Evolutionary conservation across 441 rosid genomes (phyloP).

Genomic region (Pelargonium cotyledonis): DNA sequence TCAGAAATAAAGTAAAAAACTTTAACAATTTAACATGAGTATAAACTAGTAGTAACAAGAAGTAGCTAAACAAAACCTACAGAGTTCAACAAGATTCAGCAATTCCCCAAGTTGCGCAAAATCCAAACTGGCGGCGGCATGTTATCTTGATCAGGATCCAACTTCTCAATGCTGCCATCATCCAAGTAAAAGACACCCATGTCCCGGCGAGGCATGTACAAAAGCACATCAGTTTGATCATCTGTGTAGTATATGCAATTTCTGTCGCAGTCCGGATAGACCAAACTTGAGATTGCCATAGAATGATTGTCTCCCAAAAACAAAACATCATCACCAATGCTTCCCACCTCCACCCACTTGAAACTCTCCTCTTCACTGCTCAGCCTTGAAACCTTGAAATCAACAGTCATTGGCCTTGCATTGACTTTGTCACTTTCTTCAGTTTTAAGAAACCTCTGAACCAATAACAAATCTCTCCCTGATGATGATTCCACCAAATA

Average conservation of each 20-base stretch:
- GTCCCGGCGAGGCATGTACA: not conserved
- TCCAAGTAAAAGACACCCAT: slow-evolving; percentile 2
- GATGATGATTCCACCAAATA: not conserved
- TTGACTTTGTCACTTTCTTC: not conserved
- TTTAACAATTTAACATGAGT: not conserved
- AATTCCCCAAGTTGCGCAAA: not conserved
- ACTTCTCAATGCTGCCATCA: slow-evolving; percentile 1
- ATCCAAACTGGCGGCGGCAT: not conserved
- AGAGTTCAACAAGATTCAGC: not conserved
- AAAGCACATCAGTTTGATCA: not conserved
- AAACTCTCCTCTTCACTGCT: not conserved
- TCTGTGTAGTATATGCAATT: not conserved
- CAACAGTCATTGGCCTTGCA: slow-evolving; percentile 1
- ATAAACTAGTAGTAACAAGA: not conserved
- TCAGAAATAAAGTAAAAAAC: too few species aligned
- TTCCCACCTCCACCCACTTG: not conserved
- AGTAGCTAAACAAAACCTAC: not conserved
- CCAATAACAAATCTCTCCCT: not conserved
- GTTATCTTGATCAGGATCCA: slow-evolving; percentile 1
- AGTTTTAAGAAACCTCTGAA: not conserved
- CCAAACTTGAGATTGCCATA: not conserved
- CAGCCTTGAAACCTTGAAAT: not conserved
- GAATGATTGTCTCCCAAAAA: not conserved
- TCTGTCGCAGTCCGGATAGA: not conserved
- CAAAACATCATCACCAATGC: slow-evolving; percentile 2